phyloP scores from a whole-genome alignment of 805 yeast genomes.

The Hanseniaspora pseudoguilliermondii region DNA sequence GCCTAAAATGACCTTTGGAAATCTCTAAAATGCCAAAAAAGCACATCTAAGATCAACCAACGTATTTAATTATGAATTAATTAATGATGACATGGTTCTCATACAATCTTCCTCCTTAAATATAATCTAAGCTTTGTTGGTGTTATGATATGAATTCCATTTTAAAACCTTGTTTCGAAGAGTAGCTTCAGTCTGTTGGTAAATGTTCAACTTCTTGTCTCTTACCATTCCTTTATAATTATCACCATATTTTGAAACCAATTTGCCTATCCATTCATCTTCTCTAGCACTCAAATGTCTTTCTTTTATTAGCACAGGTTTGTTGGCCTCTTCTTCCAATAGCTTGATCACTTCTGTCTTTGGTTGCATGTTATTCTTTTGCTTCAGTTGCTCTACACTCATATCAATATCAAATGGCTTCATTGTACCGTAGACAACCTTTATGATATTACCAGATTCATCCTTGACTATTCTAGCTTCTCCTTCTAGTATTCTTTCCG shows the following conservation, averaged over 20 bases:
- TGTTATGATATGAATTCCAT: slow-evolving; percentile 43
- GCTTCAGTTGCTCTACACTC: slow-evolving; percentile 24
- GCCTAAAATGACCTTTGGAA: no score
- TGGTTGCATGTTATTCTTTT: slow-evolving; percentile 18
- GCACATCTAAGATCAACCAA: no score
- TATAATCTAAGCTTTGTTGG: neutral
- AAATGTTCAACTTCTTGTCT: slow-evolving; percentile 73
- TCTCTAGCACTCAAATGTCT: slow-evolving; percentile 62
- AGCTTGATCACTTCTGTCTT: slow-evolving; percentile 51
- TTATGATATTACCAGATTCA: slow-evolving; percentile 50
- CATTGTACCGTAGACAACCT: slow-evolving; percentile 61
- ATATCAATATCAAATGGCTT: slow-evolving; percentile 27
- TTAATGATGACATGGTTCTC: no score
- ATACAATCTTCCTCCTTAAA: no score
- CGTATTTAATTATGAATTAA: no score
- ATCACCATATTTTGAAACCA: slow-evolving; percentile 73
- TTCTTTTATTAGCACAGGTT: slow-evolving; percentile 32
- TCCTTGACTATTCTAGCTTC: slow-evolving; percentile 68
- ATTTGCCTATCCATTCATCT: slow-evolving; percentile 49
- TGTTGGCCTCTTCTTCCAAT: slow-evolving; percentile 49
- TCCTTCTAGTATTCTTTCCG: slow-evolving; percentile 55
- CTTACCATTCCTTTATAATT: slow-evolving; percentile 82
- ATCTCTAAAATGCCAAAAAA: no score
- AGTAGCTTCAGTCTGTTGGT: slow-evolving; percentile 78
- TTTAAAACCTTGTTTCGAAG: slow-evolving; percentile 54